Conservation (phyloP, 2,329 filamentous ascomycete species). For the Ramichloridium luteum region DNA sequence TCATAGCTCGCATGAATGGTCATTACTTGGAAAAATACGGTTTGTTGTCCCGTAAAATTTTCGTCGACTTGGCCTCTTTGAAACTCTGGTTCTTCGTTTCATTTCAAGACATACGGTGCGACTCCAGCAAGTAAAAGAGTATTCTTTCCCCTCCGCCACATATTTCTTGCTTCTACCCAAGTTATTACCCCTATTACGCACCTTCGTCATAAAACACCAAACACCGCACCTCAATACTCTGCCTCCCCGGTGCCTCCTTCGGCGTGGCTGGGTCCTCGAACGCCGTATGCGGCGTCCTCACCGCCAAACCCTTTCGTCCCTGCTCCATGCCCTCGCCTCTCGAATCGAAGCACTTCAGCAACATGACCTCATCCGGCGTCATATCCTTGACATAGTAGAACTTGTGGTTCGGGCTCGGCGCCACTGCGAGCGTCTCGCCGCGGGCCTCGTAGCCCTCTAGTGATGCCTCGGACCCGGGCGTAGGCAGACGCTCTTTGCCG, state of each 20-base stretch:
- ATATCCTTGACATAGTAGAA: slow-evolving; percentile 59
- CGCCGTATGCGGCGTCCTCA: slow-evolving; percentile 56
- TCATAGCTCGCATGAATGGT: too few species aligned
- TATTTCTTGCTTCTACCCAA: too few species aligned
- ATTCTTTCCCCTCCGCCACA: too few species aligned
- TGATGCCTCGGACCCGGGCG: slow-evolving; percentile 33
- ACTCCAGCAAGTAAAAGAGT: too few species aligned
- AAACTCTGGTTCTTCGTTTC: too few species aligned
- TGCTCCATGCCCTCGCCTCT: slow-evolving; percentile 30
- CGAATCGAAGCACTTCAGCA: slow-evolving; percentile 41
- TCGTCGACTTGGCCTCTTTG: too few species aligned
- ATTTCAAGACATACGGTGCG: too few species aligned
- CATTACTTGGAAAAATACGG: too few species aligned
- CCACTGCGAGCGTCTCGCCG: slow-evolving; percentile 51
- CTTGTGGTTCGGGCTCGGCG: slow-evolving; percentile 44
- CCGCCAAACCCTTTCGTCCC: slow-evolving; percentile 28
- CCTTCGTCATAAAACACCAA: slow-evolving; percentile 57
- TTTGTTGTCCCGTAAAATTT: too few species aligned
- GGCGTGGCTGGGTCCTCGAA: slow-evolving; percentile 66
- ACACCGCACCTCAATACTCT: slow-evolving; percentile 80
- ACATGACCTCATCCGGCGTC: slow-evolving; percentile 43
- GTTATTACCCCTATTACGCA: too few species aligned
- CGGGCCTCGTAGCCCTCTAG: slow-evolving; percentile 50
- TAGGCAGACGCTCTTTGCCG: slow-evolving; percentile 46
- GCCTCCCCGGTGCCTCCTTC: slow-evolving; percentile 55